Base-by-base conservation (phyloP, 805 yeast genomes). In the Candida vaughaniae region DNA sequence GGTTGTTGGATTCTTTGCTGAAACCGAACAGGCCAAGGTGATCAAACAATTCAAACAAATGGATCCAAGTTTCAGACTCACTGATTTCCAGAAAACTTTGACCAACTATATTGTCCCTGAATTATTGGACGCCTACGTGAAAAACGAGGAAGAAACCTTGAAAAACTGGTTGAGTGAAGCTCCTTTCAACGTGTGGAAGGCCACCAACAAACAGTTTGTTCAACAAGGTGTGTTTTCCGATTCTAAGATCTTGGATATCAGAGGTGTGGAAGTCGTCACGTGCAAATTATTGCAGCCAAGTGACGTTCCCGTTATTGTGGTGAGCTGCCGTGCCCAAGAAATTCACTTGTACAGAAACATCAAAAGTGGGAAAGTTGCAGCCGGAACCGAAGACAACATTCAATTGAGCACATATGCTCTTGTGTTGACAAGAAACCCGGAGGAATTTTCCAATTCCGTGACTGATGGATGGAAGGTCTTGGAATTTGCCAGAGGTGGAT, bases 381-480 rank as follows among this genome's bases (percentile, higher is more conserved):
- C 98, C 6, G 99, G 99, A 53, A 80, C 89, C 22, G 96, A 89
- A 56, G 95, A 90, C 53, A 89, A 89, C 62, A 87, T 93, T 49
- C 80, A 87, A 61, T 76, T 87, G 75, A 82, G 95, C 52, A 82
- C 95, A n/a, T 93, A 93, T 59, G 98, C 95, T 27, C 79, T 93
- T 89, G 99, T 91, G 16, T 70, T 93, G 51, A 89, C 99, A 14
- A 80, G 99, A 62, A 71, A 86, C 35, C 89, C 96, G 3, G 99
- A 90, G 62, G 89, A 90, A 43, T 79, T 93, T 55, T 95, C 82
- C 45, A 85, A 93, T 59, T 75, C 77, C 36, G 90, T 82, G 54
- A 93, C 99, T 16, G 95, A 87, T 56, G 99, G 99, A 22, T 93
- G 99, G 99, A 87, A 86, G 69, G 80, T 93, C 38, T 63, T 91